These are phyloP conservation scores for Trichoderma erinaceum DNA, from an alignment of 495 filamentous ascomycete genomes.

Conservation along the genomic window DNA sequence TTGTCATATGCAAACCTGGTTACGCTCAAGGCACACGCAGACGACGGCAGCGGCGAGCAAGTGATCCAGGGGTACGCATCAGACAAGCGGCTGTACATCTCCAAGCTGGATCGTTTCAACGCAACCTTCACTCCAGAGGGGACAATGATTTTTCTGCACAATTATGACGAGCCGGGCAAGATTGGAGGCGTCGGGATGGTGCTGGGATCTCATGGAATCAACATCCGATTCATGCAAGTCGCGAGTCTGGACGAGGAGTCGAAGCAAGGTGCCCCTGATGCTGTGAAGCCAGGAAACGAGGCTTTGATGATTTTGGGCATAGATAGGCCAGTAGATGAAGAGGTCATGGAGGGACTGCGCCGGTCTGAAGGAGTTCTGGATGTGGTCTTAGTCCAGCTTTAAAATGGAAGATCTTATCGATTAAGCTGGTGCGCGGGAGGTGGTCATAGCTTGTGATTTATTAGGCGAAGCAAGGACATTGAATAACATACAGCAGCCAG, in stretches of 20 bases:
- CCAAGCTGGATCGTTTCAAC: slow-evolving; percentile 56
- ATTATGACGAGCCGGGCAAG: slow-evolving; percentile 67
- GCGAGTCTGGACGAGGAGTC: slow-evolving; percentile 36
- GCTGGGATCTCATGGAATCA: slow-evolving; percentile 57
- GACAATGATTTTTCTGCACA: slow-evolving; percentile 58
- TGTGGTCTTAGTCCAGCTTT: slow-evolving; percentile 53
- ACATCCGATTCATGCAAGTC: slow-evolving; percentile 68
- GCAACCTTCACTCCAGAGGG: slow-evolving; percentile 60
- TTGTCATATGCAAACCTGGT: slow-evolving; percentile 55
- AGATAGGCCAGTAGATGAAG: slow-evolving; percentile 47
- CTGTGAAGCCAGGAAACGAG: slow-evolving; percentile 38
- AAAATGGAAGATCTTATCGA: slow-evolving; percentile 13
- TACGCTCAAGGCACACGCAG: slow-evolving; percentile 40
- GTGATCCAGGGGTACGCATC: slow-evolving; percentile 61
- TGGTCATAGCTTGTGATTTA: too few relatives aligned
- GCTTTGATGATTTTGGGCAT: slow-evolving; percentile 70
- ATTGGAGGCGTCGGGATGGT: slow-evolving; percentile 63
- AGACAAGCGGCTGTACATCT: slow-evolving; percentile 54
- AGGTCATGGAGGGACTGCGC: slow-evolving; percentile 49
- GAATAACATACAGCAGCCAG: background rate
- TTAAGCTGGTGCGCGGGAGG: background rate
- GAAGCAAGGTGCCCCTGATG: slow-evolving; percentile 18
- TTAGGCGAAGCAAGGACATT: background rate
- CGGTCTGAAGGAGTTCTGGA: slow-evolving; percentile 54
- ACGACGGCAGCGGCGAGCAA: slow-evolving; percentile 36